Base-by-base conservation (phyloP, 2,329 filamentous ascomycete genomes). In the Zasmidium citrigriseum region DNA sequence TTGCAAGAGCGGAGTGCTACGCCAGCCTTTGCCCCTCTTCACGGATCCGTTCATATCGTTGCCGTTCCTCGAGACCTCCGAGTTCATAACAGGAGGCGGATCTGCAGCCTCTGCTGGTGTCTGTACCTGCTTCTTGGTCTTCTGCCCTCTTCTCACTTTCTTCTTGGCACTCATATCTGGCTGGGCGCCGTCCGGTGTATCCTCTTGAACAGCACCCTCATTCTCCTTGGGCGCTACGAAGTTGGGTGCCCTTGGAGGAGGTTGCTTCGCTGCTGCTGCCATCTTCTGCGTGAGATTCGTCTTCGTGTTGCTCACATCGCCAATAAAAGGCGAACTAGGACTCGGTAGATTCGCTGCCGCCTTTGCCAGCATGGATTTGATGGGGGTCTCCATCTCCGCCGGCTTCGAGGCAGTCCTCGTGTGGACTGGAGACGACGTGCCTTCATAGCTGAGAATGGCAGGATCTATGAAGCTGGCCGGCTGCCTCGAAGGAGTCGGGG, bases 361-460 rank as follows among this genome's bases (percentile, higher is more conserved):
- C 24, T 69, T 69, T 20, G 72, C 65, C 46, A 72, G 57, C 50
- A 72, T 65, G 14, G 75, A 72, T 63, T 78, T 79, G 56, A 78
- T 74, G 0, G 77, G 77, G 22, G 76, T 78, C 5, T 77, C 74
- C 18, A 77, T 73, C 16, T 65, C 58, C 25, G 64, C 27, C 46
- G 67, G 56, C 34, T 59, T 58, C 48, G 63, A 54, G 20, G 61
- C 61, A 2, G 67, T 57, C 52, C 64, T 64, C 27, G 64, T 63
- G 18, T 57, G 63, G 16, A 57, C 67, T 48, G 68, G 72, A 52
- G 67, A 74, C 60, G 62, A 34, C 18, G 67, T 79, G 20, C 73
- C 73, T 16, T 41, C 34, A 71, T 90, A 83, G 70, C 90, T 92
- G 47, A 96, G 72, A 55, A 96, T 96, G 2, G 91, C 91, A 11